Evolutionary conservation across 1,284 basidiomycete genomes (phyloP).

Genomic region (Ganoderma lucidum): DNA sequence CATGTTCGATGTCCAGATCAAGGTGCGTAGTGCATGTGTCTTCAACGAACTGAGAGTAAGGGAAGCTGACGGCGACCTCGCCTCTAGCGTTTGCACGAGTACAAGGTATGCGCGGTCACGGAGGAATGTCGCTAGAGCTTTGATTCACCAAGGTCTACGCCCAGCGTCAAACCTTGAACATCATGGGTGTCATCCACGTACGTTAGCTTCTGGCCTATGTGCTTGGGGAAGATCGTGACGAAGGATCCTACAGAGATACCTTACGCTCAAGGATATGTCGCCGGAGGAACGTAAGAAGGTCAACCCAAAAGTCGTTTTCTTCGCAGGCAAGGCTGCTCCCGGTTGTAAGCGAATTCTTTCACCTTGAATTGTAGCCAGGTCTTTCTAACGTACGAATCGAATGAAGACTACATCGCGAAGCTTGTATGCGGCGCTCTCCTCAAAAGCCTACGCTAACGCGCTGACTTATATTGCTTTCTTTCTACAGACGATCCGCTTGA

Average conservation of each 20-base stretch:
- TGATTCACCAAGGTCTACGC: slow-evolving; percentile 15
- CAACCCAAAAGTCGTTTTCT: slow-evolving; percentile 85
- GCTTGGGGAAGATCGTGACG: background rate
- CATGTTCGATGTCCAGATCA: slow-evolving; percentile 93
- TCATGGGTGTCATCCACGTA: slow-evolving; percentile 87
- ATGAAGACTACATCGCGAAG: slow-evolving; percentile 79
- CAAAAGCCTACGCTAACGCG: background rate
- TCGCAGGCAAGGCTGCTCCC: slow-evolving; percentile 89
- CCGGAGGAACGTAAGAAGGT: slow-evolving; percentile 83
- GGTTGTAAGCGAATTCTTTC: slow-evolving; percentile 59
- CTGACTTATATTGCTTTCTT: background rate
- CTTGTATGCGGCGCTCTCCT: slow-evolving; percentile 52
- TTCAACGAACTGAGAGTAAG: slow-evolving; percentile 8
- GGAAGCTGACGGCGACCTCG: slow-evolving; percentile 12
- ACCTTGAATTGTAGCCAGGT: slow-evolving; percentile 11
- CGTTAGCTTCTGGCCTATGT: slow-evolving; percentile 30
- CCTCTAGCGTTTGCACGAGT: slow-evolving; percentile 81
- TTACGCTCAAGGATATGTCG: slow-evolving; percentile 80
- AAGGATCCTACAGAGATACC: slow-evolving; percentile 68
- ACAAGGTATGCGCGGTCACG: slow-evolving; percentile 63
- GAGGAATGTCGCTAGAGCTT: slow-evolving; percentile 5
- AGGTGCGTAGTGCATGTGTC: slow-evolving; percentile 54
- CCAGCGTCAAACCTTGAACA: slow-evolving; percentile 87
- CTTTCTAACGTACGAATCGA: background rate
- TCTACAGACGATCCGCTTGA: slow-evolving; percentile 84